Conservation (phyloP, 257 asterid genomes). For the Anisodus acutangulus region DNA sequence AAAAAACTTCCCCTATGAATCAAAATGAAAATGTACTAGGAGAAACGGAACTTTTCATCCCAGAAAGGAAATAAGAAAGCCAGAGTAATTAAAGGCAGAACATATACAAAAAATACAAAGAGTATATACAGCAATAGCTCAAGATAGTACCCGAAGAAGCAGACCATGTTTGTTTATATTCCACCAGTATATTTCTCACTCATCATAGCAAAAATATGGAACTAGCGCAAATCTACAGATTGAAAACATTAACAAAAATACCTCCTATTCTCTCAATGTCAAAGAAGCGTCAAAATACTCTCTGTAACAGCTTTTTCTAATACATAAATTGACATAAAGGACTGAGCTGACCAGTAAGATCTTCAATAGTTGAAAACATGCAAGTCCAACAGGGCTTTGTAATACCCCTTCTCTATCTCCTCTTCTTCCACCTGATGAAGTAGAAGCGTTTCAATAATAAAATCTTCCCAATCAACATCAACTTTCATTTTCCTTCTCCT, state of each 20-base stretch:
- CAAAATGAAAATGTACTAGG: not conserved
- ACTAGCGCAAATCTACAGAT: not conserved
- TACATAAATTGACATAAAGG: not conserved
- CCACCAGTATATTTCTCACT: not conserved
- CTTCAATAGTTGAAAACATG: conserved; percentile 59
- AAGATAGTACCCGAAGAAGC: not conserved
- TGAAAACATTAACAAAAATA: not conserved
- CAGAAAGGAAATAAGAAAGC: not conserved
- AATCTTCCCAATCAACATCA: conserved; percentile 78
- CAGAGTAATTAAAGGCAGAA: not conserved
- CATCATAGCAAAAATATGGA: not conserved
- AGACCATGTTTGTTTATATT: not conserved
- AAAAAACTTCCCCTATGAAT: not conserved
- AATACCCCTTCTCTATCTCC: conserved; percentile 86
- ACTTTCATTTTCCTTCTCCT: conserved; percentile 47
- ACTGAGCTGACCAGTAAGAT: not conserved
- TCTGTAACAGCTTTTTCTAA: not conserved
- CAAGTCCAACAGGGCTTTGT: conserved; percentile 68
- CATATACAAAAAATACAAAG: not conserved
- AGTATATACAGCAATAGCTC: not conserved
- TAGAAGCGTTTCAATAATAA: conserved; percentile 80
- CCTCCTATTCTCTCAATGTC: conserved; percentile 1
- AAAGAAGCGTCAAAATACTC: not conserved
- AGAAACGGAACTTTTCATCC: not conserved
- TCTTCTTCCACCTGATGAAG: conserved; percentile 76